Conservation (phyloP, 78 protist genomes). For the Emiliania huxleyi region DNA sequence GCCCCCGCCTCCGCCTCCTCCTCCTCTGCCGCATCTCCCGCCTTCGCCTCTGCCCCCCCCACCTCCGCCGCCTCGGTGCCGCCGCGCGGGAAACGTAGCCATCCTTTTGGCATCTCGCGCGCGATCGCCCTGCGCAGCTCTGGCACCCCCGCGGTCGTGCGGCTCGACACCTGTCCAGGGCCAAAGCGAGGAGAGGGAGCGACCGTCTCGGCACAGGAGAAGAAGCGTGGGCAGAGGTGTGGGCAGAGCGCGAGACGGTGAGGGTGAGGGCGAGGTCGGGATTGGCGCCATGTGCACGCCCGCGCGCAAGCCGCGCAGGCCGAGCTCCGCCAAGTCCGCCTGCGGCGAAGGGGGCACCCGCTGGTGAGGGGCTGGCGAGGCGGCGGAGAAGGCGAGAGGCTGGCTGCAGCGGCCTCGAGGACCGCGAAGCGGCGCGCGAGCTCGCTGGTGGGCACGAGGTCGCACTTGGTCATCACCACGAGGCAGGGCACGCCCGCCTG, state of each 20-base stretch:
- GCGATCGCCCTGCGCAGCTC: not conserved
- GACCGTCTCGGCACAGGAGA: not conserved
- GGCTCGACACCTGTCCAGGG: not conserved
- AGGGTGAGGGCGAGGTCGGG: not conserved
- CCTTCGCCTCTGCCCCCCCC: too few species aligned
- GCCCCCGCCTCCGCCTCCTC: too few species aligned
- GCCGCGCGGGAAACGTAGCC: not conserved
- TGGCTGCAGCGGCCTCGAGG: not conserved
- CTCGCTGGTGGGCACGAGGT: not conserved
- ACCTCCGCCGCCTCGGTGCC: too few species aligned
- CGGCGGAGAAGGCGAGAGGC: not conserved
- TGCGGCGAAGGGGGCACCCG: too few species aligned
- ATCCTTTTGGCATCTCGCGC: not conserved
- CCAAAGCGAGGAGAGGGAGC: not conserved
- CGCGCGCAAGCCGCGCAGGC: too few species aligned
- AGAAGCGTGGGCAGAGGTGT: not conserved
- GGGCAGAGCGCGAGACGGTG: not conserved
- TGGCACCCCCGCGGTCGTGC: not conserved
- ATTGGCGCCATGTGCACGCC: not conserved
- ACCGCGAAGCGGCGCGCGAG: not conserved
- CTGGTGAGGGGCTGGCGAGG: too few species aligned
- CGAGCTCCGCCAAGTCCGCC: too few species aligned
- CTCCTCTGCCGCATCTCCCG: too few species aligned
- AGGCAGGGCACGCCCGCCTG: not conserved
- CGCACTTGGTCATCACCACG: not conserved